Evolutionary conservation across 257 asterid species (phyloP).

Genomic region (Schizonepeta tenuifolia): DNA sequence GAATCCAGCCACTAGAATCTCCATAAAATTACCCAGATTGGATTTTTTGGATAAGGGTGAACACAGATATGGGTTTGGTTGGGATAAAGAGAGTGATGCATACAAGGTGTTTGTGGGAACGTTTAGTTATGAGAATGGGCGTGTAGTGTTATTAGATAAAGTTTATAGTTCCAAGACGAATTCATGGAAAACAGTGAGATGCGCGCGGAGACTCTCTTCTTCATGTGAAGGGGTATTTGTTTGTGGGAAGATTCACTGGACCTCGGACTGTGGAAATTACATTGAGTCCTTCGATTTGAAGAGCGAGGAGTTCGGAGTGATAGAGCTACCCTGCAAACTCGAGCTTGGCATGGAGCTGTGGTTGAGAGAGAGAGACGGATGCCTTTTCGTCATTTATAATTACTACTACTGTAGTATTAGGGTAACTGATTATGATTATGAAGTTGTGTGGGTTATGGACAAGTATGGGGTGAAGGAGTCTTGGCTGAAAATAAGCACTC

Average conservation of each 20-base stretch:
- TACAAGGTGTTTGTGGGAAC: slow-evolving; percentile 15
- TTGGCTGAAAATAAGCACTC: slow-evolving; percentile 37
- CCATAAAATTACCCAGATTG: too few relatives aligned
- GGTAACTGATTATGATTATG: too few relatives aligned
- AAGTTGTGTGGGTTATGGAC: slow-evolving; percentile 54
- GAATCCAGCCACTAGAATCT: too few relatives aligned
- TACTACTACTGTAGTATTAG: too few relatives aligned
- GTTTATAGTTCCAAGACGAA: slow-evolving; percentile 41
- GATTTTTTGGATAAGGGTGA: too few relatives aligned
- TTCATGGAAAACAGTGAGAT: slow-evolving; percentile 38
- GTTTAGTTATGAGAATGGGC: background rate
- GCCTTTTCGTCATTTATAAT: slow-evolving; percentile 28
- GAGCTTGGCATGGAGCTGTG: too few relatives aligned
- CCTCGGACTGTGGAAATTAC: too few relatives aligned
- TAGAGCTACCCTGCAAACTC: background rate
- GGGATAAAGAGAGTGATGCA: background rate
- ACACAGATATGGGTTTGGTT: too few relatives aligned
- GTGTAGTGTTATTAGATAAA: slow-evolving; percentile 12
- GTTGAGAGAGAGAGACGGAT: slow-evolving; percentile 40
- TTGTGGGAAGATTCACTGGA: slow-evolving; percentile 58
- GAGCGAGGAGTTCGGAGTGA: background rate
- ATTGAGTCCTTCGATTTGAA: slow-evolving; percentile 11
- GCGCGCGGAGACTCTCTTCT: background rate
- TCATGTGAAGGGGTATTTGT: slow-evolving; percentile 36
- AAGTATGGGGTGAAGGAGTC: slow-evolving; percentile 49